Evolutionary conservation across 2,329 filamentous ascomycete species (phyloP), one percentile per base, ranked within the genome.

Genomic region (Pseudovirgaria hyperparasitica): DNA sequence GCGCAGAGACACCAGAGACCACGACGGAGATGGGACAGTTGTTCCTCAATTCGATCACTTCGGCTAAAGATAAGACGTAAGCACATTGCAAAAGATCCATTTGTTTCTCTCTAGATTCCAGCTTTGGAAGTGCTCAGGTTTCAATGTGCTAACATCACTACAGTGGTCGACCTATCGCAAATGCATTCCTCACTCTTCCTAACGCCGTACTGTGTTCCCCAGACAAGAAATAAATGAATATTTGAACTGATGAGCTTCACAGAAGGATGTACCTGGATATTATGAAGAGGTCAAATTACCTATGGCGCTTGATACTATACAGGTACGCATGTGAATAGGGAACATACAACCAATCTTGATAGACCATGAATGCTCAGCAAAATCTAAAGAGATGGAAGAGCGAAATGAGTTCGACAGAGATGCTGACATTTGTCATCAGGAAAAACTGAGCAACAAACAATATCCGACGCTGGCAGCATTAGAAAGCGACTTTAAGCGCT

Each of bases 401-500:
- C n/a, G n/a, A n/a, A n/a, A n/a, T n/a, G n/a, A n/a, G n/a, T n/a
- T n/a, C n/a, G n/a, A n/a, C n/a, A n/a, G n/a, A 20, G n/a, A 20
- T 20, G 19, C 19, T 20, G 19, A 20, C 19, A 20, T 20, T 20
- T 20, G 9, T 20, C 9, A 9, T 16, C 35, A 65, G 61, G 51
- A 64, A 23, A 87, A 82, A 53, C 63, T 93, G 26, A 66, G 71
- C 27, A 64, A 70, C 26, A 62, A 70, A 41, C 68, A 75, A 37
- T 92, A 92, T 47, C 50, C 66, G 9, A 78, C 60, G 27, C 63
- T 93, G 25, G 74, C 81, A 5, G 66, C 76, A 26, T 60, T 93
- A 9, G 85, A 93, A 53, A 76, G 79, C 45, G 86, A 86, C 48
- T 70, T 87, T 47, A 92, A 90, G 60, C 76, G 84, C 36, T 80